Base-by-base conservation (phyloP, 1,284 basidiomycete genomes). In the Tilletia walkeri region DNA sequence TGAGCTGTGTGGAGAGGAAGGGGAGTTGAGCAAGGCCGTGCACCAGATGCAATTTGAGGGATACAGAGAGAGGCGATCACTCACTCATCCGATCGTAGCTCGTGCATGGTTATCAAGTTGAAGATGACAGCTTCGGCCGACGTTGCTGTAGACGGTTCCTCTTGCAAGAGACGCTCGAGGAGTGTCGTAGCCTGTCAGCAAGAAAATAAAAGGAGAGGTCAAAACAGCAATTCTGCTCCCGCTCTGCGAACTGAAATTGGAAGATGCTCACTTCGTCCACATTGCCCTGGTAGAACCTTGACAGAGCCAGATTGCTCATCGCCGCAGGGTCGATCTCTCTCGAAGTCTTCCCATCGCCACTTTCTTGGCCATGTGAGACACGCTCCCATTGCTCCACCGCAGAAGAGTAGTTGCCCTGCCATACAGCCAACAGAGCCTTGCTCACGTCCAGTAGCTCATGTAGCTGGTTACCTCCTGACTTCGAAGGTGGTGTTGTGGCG, bases 21-120 rank as follows among this genome's bases (percentile, higher is more conserved):
- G n/a, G 24, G 34, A 36, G 45, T 12, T 41, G 4, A 47, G 18
- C 45, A 20, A 48, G 66, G 14, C 38, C 14, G 66, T 16, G 36
- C 50, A 49, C 20, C 20, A 30, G 30, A 48, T 34, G 24, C 3
- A 49, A 45, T 9, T 20, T 1, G 38, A 38, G 10, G 41, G 41
- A 14, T 9, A 45, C 41, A 45, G 14, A 14, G 41, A 45, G 41
- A 30, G 2, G 48, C 3, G 16, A 30, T 0, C 2, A 63, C 59
- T 63, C 14, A 63, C 59, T 71, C 68, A 12, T 48, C 30, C 18
- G 61, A 20, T 0, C 67, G 68, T 1, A 78, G 71, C 56, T 79
- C 78, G 71, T 76, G 77, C n/a, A 79, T 72, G 16, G 78, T 79
- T 18, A 70, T 70, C 7, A 73, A 54, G 50, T 78, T 78, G 74